These are phyloP conservation scores for Sindora glabra DNA, from an alignment of 306 rosid species.

Conservation along the genomic window DNA sequence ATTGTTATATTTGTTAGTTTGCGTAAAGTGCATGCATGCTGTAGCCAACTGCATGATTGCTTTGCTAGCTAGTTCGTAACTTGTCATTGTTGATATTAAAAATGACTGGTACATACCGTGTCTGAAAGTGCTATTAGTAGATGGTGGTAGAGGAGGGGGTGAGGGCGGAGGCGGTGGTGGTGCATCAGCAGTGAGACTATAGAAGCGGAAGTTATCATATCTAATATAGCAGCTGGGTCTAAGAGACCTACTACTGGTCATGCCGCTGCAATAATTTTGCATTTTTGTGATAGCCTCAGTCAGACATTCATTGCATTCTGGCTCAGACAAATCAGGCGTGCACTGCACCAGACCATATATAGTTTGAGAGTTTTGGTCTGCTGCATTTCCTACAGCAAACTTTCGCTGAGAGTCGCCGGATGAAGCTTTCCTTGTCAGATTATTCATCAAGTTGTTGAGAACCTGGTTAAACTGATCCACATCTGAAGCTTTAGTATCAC, in stretches of 20 bases:
- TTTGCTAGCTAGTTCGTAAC: background rate
- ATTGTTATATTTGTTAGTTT: no score
- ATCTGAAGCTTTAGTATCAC: background rate
- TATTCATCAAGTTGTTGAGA: background rate
- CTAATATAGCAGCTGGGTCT: slow-evolving; percentile 21
- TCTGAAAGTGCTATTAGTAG: background rate
- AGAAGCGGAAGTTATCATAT: background rate
- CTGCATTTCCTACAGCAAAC: background rate
- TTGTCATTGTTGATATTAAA: no score
- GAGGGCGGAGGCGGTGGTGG: background rate
- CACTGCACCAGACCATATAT: slow-evolving; percentile 32
- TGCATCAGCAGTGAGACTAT: background rate
- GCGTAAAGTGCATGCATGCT: no score
- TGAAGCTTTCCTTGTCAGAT: background rate
- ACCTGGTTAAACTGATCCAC: background rate
- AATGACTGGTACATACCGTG: no score
- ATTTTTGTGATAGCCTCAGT: background rate
- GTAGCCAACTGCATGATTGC: no score
- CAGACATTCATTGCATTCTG: slow-evolving; percentile 12
- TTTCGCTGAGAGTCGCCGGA: slow-evolving; percentile 10
- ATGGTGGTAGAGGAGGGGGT: background rate
- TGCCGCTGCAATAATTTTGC: background rate
- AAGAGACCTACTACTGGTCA: background rate
- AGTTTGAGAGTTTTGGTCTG: background rate
- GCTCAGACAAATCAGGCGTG: slow-evolving; percentile 18